phyloP scores from a whole-genome alignment of 23 red algal species.

The Gracilaria gracilis region DNA sequence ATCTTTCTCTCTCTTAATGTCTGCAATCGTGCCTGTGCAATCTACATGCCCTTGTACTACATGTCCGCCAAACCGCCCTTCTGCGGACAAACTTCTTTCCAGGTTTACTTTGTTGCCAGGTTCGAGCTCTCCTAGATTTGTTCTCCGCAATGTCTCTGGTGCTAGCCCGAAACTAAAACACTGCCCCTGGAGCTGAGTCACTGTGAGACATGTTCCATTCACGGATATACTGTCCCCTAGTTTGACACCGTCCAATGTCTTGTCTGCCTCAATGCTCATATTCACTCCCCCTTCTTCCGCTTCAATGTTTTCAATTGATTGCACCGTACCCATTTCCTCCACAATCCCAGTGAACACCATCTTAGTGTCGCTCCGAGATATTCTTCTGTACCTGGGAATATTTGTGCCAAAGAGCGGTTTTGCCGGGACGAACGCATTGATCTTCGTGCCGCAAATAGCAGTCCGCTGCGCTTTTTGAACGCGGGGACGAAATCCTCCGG shows the following conservation, averaged over 20 bases:
- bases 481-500: not conserved
- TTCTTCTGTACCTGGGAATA: not conserved
- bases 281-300: conserved; percentile 47
- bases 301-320: conserved; percentile 58
- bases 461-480: not conserved
- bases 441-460: not conserved
- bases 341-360: conserved; percentile 99
- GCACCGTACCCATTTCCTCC: conserved; percentile 93
- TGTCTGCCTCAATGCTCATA: conserved; percentile 39
- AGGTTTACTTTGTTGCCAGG: conserved; percentile 82
- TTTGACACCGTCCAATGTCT: conserved; percentile 59
- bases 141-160: conserved; percentile 95
- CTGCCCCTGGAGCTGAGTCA: conserved; percentile 21
- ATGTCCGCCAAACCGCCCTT: conserved; percentile 95
- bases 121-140: conserved; percentile 78
- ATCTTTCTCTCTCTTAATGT: conserved; percentile 80
- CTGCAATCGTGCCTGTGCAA: conserved; percentile 79
- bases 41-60: conserved; percentile 99
- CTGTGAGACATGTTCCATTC: conserved; percentile 96
- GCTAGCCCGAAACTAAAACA: conserved; percentile 82
- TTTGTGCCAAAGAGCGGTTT: not conserved
- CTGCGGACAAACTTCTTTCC: conserved; percentile 87
- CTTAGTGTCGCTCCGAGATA: not conserved
- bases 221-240: conserved; percentile 95
- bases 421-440: not conserved